Evolutionary conservation across 169 alveolate genomes (phyloP).

Genomic region (Neospora caninum): DNA sequence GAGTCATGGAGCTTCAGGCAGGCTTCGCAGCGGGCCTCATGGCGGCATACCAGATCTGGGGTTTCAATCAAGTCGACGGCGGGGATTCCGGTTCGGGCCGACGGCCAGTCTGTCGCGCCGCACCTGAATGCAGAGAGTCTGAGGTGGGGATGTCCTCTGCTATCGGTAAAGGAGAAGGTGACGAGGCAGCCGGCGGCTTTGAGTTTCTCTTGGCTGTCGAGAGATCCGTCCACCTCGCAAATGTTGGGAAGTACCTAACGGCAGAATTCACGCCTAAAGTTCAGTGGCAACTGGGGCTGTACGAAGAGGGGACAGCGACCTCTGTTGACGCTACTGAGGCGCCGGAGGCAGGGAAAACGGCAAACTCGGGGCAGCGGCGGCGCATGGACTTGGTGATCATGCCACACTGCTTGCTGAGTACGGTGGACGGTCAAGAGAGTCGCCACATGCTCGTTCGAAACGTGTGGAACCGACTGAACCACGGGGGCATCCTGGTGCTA

Average conservation of each 20-base stretch:
- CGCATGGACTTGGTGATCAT: constrained; percentile 33
- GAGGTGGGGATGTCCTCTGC: neutral
- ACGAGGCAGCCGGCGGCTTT: neutral
- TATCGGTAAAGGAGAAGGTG: neutral
- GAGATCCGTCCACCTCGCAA: constrained; percentile 47
- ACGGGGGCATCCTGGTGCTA: constrained; percentile 72
- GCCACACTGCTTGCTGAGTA: constrained; percentile 40
- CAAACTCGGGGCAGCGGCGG: neutral
- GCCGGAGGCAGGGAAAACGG: neutral
- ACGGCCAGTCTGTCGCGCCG: neutral
- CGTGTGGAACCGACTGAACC: constrained; percentile 71
- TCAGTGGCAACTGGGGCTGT: constrained; percentile 52
- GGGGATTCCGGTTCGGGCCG: neutral
- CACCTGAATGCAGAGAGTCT: neutral
- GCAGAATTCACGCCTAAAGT: constrained; percentile 40
- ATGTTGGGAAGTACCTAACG: constrained; percentile 46
- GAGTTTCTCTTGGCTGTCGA: constrained; percentile 60
- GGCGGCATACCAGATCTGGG: constrained; percentile 43
- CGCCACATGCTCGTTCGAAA: constrained; percentile 69
- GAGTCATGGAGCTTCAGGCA: constrained; percentile 56
- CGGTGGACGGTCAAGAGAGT: constrained; percentile 49
- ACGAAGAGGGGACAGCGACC: constrained; percentile 43
- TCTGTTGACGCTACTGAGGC: neutral
- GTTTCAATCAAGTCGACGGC: neutral
- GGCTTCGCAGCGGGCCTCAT: constrained; percentile 64